phyloP scores from a whole-genome alignment of 441 rosid genomes.

The Manihot esculenta region DNA sequence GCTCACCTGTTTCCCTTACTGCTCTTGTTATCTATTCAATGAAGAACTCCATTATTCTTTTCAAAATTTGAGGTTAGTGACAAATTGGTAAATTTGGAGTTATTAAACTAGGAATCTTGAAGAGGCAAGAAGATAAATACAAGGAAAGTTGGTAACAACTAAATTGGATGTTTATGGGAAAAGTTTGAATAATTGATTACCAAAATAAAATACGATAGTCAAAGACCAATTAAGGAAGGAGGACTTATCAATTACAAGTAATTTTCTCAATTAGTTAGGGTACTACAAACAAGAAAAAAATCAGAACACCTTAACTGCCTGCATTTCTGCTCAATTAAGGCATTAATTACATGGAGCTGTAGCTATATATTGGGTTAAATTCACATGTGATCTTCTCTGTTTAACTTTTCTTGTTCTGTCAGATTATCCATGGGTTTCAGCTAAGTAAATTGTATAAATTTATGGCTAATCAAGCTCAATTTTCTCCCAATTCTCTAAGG shows the following conservation, averaged over 20 bases:
- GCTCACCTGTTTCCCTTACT: neutral
- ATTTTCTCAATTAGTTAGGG: neutral
- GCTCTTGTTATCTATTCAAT: constrained; percentile 8
- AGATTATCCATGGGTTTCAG: neutral
- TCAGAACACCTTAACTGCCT: neutral
- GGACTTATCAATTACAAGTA: neutral
- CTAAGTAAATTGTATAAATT: neutral
- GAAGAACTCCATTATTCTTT: neutral
- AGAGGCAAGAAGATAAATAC: neutral
- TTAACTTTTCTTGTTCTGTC: no score
- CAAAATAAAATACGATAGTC: neutral
- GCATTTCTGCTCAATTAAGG: neutral
- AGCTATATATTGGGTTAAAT: neutral
- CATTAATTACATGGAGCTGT: neutral
- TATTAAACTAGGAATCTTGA: constrained; percentile 16
- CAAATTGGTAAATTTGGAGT: constrained; percentile 11
- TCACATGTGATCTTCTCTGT: neutral
- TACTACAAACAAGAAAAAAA: neutral
- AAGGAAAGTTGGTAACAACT: constrained; percentile 13
- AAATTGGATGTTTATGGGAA: neutral
- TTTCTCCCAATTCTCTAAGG: no score
- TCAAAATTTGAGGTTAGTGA: neutral
- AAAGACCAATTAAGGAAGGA: neutral
- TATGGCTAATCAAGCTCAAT: no score
- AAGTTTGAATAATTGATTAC: neutral